These are phyloP conservation scores for Parastagonospora avenae DNA, from an alignment of 2,329 filamentous ascomycete genomes.

Conservation along the genomic window DNA sequence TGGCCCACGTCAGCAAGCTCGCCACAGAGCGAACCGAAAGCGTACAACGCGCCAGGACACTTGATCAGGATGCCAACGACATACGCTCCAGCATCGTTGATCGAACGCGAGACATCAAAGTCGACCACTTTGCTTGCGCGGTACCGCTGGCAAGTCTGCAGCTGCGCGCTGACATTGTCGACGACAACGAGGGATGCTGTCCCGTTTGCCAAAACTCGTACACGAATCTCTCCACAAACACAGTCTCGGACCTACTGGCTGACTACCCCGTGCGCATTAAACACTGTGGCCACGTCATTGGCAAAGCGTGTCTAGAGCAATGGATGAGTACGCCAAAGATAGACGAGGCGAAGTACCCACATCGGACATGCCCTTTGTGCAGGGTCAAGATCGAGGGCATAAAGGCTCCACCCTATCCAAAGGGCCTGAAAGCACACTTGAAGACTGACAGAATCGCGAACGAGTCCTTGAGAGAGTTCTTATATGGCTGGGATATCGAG, in stretches of 20 bases:
- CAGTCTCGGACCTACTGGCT: conserved; percentile 15
- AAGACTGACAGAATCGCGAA: conserved; percentile 5
- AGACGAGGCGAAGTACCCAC: conserved; percentile 23
- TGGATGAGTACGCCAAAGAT: conserved; percentile 30
- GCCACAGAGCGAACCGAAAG: conserved; percentile 3
- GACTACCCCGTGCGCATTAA: conserved; percentile 34
- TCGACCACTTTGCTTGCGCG: conserved; percentile 31
- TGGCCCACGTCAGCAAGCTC: conserved; percentile 4
- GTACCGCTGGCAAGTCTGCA: conserved; percentile 13
- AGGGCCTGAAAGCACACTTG: conserved; percentile 7
- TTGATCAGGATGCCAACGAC: not conserved
- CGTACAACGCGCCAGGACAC: not conserved
- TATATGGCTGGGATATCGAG: conserved; percentile 12
- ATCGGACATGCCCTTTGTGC: conserved; percentile 28
- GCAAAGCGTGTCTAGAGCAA: conserved; percentile 27
- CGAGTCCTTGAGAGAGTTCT: conserved; percentile 8
- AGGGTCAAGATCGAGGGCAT: conserved; percentile 21
- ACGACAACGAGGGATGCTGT: conserved; percentile 18
- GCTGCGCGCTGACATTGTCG: not conserved
- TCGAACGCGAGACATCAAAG: not conserved
- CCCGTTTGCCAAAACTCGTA: conserved; percentile 29
- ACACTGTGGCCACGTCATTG: conserved; percentile 30
- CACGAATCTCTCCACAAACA: conserved; percentile 11
- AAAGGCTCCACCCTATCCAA: not conserved
- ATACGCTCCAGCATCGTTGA: conserved; percentile 5